Conservation (phyloP, 352 stramenopile species). For the Globisporangium acanthophoron region DNA sequence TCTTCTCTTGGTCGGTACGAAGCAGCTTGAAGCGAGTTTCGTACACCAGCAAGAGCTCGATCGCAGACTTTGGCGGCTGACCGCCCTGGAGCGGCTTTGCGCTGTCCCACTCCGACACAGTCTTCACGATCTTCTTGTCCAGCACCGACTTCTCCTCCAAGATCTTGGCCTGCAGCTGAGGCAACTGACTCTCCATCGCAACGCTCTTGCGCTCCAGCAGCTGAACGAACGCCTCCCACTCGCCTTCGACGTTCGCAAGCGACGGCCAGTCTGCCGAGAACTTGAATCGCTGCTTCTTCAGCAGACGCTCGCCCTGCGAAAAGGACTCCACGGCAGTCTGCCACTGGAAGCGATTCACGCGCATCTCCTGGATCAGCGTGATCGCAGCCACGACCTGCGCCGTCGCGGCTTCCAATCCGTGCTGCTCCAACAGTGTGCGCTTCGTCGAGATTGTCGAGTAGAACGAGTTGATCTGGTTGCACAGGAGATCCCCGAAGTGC, state of each 20-base stretch:
- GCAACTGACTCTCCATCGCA: conserved; percentile 96
- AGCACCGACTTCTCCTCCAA: conserved; percentile 92
- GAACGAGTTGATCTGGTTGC: conserved; percentile 89
- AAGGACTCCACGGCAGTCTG: conserved; percentile 86
- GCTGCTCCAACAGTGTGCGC: conserved; percentile 89
- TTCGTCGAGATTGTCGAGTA: conserved; percentile 84
- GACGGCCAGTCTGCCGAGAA: conserved; percentile 97
- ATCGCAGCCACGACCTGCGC: conserved; percentile 94
- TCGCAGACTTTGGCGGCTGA: conserved; percentile 61
- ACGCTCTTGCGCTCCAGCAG: conserved; percentile 84
- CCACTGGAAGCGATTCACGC: conserved; percentile 62
- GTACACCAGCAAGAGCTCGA: conserved; percentile 80
- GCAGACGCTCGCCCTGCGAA: conserved; percentile 91
- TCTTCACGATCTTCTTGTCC: conserved; percentile 73
- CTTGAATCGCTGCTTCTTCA: conserved; percentile 95
- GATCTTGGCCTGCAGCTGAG: conserved; percentile 96
- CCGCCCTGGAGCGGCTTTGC: conserved; percentile 75
- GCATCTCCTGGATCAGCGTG: conserved; percentile 88
- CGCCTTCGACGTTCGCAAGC: conserved; percentile 93
- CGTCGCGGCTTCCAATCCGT: conserved; percentile 94
- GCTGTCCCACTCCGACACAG: conserved; percentile 75
- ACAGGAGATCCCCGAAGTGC: conserved; percentile 94
- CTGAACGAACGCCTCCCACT: conserved; percentile 94
- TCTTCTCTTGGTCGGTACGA: conserved; percentile 92
- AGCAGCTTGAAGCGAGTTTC: conserved; percentile 83